These are phyloP conservation scores for Beauveria sp. DNA, from an alignment of 2,329 filamentous ascomycete genomes.

Conservation along the genomic window DNA sequence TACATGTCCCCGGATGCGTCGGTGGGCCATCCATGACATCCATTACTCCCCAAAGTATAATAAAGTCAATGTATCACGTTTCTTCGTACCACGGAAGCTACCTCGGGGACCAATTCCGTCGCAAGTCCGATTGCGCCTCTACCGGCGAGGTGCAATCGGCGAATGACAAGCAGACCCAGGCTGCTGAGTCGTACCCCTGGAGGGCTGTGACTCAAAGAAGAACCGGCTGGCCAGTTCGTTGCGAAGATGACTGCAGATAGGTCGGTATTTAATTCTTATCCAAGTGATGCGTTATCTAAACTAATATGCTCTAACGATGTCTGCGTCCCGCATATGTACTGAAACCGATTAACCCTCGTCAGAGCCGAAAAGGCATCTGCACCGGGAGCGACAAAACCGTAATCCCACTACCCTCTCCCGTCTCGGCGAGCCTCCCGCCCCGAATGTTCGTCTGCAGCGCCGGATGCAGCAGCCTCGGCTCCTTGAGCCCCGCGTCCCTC, in stretches of 20 bases:
- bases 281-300: neutral
- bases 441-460: slow-evolving; percentile 45
- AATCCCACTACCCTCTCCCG: neutral
- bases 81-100: neutral
- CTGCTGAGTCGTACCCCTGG: no score
- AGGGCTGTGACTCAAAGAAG: no score
- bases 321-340: neutral
- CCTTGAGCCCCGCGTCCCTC: slow-evolving; percentile 35
- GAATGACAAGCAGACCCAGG: neutral
- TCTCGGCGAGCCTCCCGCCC: slow-evolving; percentile 29
- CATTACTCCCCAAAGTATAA: neutral
- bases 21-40: no score
- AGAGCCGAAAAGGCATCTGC: neutral
- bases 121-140: neutral
- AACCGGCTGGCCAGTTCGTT: no score
- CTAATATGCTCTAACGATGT: neutral
- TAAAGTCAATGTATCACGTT: neutral
- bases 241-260: no score
- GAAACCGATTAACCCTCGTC: neutral
- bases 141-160: neutral
- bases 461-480: slow-evolving; percentile 41
- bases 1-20: no score
- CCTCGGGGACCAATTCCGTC: neutral
- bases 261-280: no score
- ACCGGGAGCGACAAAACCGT: neutral